These are phyloP conservation scores for Tillandsia leiboldiana DNA, from an alignment of 176 grass and related monocot species.

Conservation along the genomic window DNA sequence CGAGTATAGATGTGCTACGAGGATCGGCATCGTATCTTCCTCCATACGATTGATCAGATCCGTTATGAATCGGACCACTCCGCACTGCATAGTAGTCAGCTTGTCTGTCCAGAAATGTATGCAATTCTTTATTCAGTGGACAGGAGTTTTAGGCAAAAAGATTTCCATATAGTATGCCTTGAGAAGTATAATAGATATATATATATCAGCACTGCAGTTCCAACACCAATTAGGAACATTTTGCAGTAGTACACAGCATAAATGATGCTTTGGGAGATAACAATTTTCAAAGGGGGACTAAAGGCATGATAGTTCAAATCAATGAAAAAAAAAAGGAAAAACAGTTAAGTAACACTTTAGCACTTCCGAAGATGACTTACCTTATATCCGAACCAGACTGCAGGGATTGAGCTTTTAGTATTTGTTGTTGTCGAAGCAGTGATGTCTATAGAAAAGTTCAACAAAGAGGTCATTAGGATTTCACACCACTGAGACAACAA, in stretches of 20 bases:
- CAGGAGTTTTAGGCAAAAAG: slow-evolving; percentile 27
- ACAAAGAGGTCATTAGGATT: slow-evolving; percentile 13
- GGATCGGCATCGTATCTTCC: slow-evolving; percentile 70
- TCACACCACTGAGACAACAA: slow-evolving; percentile 5
- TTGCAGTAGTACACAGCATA: background rate
- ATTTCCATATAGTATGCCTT: background rate
- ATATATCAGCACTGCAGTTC: background rate
- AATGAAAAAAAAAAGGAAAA: slow-evolving; percentile 14
- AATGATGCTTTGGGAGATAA: background rate
- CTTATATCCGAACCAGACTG: slow-evolving; percentile 69
- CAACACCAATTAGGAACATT: background rate
- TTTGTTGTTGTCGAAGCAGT: slow-evolving; percentile 67
- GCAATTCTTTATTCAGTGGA: slow-evolving; percentile 50
- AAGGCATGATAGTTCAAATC: background rate
- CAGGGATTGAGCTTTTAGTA: slow-evolving; percentile 66
- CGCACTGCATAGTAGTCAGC: slow-evolving; percentile 87
- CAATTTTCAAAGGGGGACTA: slow-evolving; percentile 3
- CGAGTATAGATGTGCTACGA: slow-evolving; percentile 56
- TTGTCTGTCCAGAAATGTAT: slow-evolving; percentile 99
- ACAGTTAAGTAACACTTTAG: slow-evolving; percentile 4
- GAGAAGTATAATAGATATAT: background rate
- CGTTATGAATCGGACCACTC: slow-evolving; percentile 58
- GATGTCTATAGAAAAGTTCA: slow-evolving; percentile 36
- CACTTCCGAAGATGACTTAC: slow-evolving; percentile 26
- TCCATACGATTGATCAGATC: slow-evolving; percentile 46